Evolutionary conservation across 306 rosid genomes (phyloP), one percentile per base, ranked within the genome.

Genomic region (Fragaria iinumae): DNA sequence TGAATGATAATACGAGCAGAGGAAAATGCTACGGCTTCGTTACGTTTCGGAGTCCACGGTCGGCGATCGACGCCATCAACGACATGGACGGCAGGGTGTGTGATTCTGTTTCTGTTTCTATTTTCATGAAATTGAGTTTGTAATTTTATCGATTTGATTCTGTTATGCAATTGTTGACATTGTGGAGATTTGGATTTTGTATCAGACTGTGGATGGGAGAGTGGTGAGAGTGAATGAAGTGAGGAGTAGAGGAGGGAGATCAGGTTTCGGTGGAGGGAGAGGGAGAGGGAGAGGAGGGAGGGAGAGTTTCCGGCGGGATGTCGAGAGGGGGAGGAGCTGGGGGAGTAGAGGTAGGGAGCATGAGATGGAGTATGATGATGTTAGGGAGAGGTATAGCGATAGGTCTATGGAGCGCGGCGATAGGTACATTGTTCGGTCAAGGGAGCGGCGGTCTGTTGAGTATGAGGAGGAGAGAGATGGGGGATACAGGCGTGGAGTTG

Each of bases 1-100:
- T 95, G 71, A 92, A 95, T 78, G 97, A 95, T 78, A 88, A 81
- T 6, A 82, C 88, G 74, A 82, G 90, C 23, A 83, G 87, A 74
- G 99, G 97, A 52, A 95, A 91, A 81, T 92, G 99, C 87, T 95
- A 92, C 72, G 91, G 96, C 44, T 95, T 92, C 76, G 97, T 92
- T 69, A 95, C 99, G 73, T 95, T 90, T 83, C 83, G 91, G 47
- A 89, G 88, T 76, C 97, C 99, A 62, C 86, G 97, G 83, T 89
- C 99, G 3, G 97, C 97, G 8, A 23, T 89, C 21, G 89, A 91
- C 75, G 99, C 99, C 64, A 95, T 95, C 75, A 83, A 84, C 52
- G 96, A 86, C 77, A 90, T 95, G 99, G 91, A 95, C 77, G 99
- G 97, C 80, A 87, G 96, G 85, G 99, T 95, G 85, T 70, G 90